Conservation (phyloP, 2,329 filamentous ascomycete genomes). For the Monilinia aucupariae region DNA sequence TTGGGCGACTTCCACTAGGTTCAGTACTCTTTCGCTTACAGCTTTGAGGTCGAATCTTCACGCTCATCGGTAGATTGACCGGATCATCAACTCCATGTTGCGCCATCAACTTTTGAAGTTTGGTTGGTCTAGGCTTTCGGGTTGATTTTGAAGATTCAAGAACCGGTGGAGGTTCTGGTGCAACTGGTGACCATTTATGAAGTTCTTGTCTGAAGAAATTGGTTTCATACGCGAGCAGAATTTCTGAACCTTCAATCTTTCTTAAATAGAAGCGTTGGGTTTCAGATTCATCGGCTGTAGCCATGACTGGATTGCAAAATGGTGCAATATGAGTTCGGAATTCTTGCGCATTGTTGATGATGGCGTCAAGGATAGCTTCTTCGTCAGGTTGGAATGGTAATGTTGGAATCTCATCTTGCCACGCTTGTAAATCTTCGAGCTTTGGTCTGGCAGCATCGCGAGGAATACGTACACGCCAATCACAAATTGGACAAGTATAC, state of each 20-base stretch:
- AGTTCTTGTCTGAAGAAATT: constrained; percentile 96
- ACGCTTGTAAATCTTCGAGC: constrained; percentile 77
- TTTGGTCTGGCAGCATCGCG: constrained; percentile 93
- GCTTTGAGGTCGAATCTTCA: constrained; percentile 33
- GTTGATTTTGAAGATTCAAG: constrained; percentile 86
- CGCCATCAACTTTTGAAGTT: constrained; percentile 89
- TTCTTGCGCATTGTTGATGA: constrained; percentile 75
- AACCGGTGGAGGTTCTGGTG: constrained; percentile 77
- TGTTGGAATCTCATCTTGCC: constrained; percentile 74
- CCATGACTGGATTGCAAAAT: constrained; percentile 75
- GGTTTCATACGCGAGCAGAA: constrained; percentile 86
- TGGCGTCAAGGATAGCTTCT: constrained; percentile 76
- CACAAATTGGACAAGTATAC: constrained; percentile 96
- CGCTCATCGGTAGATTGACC: constrained; percentile 77
- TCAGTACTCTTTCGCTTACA: constrained; percentile 35
- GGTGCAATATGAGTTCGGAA: constrained; percentile 78
- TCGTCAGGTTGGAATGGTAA: constrained; percentile 96
- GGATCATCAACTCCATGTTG: constrained; percentile 85
- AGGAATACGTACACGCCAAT: constrained; percentile 94
- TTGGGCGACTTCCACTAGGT: constrained; percentile 29
- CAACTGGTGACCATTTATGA: constrained; percentile 90
- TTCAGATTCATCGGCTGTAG: constrained; percentile 78
- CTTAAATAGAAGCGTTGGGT: constrained; percentile 91
- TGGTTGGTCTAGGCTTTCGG: constrained; percentile 90
- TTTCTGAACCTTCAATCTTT: constrained; percentile 95